Percentiles rank a stretch among this genome's conserved stretches.
Conservation (phyloP, 1,284 basidiomycete species). For the Singerocomus inundabilis region DNA sequence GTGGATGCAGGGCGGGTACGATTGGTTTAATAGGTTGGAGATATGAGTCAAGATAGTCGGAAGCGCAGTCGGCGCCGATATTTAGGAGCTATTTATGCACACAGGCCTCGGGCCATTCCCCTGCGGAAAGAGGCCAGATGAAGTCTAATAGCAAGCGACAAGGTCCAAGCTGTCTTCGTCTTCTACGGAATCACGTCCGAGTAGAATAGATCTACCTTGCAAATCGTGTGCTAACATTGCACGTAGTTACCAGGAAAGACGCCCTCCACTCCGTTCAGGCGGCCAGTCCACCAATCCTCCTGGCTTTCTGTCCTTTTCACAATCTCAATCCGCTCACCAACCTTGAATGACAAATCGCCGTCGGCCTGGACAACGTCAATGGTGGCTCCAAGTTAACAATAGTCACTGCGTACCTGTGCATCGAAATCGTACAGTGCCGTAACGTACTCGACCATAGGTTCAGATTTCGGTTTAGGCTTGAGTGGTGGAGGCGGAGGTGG, state of each 20-base stretch:
- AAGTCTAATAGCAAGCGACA: neutral
- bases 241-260: slow-evolving; percentile 85
- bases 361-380: slow-evolving; percentile 59
- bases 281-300: slow-evolving; percentile 99
- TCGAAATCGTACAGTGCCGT: slow-evolving; percentile 95
- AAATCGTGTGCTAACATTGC: slow-evolving; percentile 25
- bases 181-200: neutral
- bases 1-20: neutral
- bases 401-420: slow-evolving; percentile 61
- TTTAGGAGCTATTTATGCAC: slow-evolving; percentile 18
- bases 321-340: slow-evolving; percentile 93
- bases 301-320: slow-evolving; percentile 80
- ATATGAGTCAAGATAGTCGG: slow-evolving; percentile 3
- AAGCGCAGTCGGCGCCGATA: slow-evolving; percentile 9
- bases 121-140: neutral
- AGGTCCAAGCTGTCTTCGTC: neutral
- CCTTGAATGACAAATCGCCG: slow-evolving; percentile 89
- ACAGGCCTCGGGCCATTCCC: too few relatives aligned
- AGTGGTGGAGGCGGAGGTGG: slow-evolving; percentile 89
- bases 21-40: neutral
- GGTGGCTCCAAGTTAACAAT: neutral
- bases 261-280: slow-evolving; percentile 80
- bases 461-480: slow-evolving; percentile 75
- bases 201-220: neutral
- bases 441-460: slow-evolving; percentile 68